Evolutionary conservation across 164 flowering plant species (phyloP), one percentile per base, ranked within the genome.

Genomic region (Stephania cephalantha): DNA sequence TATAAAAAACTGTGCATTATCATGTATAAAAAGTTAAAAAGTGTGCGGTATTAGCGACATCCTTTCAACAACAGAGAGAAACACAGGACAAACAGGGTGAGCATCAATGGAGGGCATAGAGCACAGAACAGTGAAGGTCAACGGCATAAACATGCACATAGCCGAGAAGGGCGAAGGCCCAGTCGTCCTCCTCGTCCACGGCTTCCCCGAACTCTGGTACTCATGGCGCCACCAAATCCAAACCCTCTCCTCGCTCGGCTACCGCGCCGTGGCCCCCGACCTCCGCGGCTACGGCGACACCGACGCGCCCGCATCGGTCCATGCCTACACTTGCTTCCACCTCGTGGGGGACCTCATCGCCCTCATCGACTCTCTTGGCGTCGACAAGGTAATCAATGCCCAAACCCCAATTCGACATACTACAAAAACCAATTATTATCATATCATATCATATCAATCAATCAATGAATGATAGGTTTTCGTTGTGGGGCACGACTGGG

Each of bases 241-340:
- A 6, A 64, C 64, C 25, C 70, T 77, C 79, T 81, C 88, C 72
- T 86, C 87, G 68, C 86, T 86, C 9, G 94, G 92, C 50, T 90
- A 71, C 68, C 35, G 90, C 2, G 80, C 84, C n/a, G 78, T 90
- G 15, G 93, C 97, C 17, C 94, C 97, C 8, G 97, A 90, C 76
- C 85, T 91, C 46, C 88, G 97, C 11, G 94, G 92, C 66, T 91
- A 55, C 75, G 97, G 93, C 20, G 94, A 87, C 83, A 80, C 93
- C 48, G 93, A 89, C 75, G 90, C 88, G 11, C 94, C 94, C 9
- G 81, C 85, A 2, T 75, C 82, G 0, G 6, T 78, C 30, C n/a
- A 80, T 15, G 78, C 82, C 71, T 91, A 90, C 85, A 79, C 90
- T 25, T 80, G 69, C 7, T 44, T 85, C 71, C 92, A 90, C 79